Evolutionary conservation across 2,329 filamentous ascomycete genomes (phyloP), one percentile per base, ranked within the genome.

Genomic region (Xylaria sp.): DNA sequence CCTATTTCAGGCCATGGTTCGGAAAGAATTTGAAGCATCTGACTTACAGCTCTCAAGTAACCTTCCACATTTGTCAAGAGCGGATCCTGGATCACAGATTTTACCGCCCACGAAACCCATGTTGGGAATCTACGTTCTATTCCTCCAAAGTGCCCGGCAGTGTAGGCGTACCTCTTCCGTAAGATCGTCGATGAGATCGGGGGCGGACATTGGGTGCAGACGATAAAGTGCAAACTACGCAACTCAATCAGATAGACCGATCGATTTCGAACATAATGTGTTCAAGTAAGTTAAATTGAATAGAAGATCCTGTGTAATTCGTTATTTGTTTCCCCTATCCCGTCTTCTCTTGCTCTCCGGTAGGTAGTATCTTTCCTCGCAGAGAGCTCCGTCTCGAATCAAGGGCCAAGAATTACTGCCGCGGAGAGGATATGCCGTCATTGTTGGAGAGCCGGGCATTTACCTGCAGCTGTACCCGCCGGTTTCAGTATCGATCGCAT

Each of bases 351-450:
- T 28, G 28, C 28, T 28, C 28, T 28, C 28, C 28, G 28, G 28
- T 28, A 37, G 13, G 7, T 20, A 23, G 10, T 9, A 37, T 9
- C 7, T 9, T 7, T 31, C 50, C 18, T 8, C 41, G 23, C 15
- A 46, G 41, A 34, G 20, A 54, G 48, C 39, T 57, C 46, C 18
- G 46, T 59, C 31, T 57, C 34, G 34, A 60, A 55, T 52, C 61
- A 51, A 51, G 44, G 61, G 61, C 50, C 66, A 68, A 60, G 66
- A 56, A 8, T 15, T 50, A 20, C 23, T 65, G 25, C 54, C 58
- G 58, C 34, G 58, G 63, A 61, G 63, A 20, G 46, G 62, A 66
- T 3, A 69, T 62, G 66, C 66, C 66, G 66, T 69, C 66, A 69
- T 66, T 63, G 46, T 66, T 62, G 66, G 66, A 58, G 66, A 63